Evolutionary conservation across 2,329 filamentous ascomycete species (phyloP).

Genomic region (Colletotrichum limetticola): DNA sequence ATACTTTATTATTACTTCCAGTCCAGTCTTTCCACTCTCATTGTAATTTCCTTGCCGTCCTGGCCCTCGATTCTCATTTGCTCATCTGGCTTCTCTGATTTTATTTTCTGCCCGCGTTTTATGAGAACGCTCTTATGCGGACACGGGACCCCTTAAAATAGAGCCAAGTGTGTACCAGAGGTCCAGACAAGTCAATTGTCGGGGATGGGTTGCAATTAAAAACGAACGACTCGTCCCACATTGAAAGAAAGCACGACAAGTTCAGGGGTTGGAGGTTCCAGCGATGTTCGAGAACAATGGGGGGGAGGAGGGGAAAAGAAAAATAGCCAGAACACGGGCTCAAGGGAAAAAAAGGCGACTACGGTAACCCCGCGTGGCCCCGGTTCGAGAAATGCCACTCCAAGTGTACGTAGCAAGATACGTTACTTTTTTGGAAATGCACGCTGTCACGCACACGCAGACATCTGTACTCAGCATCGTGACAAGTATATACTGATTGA

Average conservation of each 20-base stretch:
- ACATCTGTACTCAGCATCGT: background rate
- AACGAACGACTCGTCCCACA: slow-evolving; percentile 11
- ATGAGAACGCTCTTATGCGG: background rate
- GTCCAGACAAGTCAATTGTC: background rate
- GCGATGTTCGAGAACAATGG: background rate
- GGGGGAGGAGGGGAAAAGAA: background rate
- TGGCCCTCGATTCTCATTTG: background rate
- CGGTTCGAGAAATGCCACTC: background rate
- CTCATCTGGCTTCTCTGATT: background rate
- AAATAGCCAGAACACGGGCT: background rate
- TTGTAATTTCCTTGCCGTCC: background rate
- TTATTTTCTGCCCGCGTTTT: background rate
- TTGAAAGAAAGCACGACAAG: slow-evolving; percentile 2
- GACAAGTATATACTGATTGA: background rate
- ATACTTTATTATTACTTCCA: slow-evolving; percentile 18
- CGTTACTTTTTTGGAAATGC: background rate
- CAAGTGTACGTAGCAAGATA: background rate
- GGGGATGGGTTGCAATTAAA: background rate
- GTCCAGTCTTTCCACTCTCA: background rate
- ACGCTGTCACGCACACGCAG: background rate
- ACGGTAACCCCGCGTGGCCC: background rate
- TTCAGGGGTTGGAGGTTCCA: slow-evolving; percentile 12
- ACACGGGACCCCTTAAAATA: background rate
- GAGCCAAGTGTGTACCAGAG: background rate
- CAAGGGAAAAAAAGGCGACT: background rate